Conservation (phyloP, 257 asterid species). For the Solanum chiquidenum region DNA sequence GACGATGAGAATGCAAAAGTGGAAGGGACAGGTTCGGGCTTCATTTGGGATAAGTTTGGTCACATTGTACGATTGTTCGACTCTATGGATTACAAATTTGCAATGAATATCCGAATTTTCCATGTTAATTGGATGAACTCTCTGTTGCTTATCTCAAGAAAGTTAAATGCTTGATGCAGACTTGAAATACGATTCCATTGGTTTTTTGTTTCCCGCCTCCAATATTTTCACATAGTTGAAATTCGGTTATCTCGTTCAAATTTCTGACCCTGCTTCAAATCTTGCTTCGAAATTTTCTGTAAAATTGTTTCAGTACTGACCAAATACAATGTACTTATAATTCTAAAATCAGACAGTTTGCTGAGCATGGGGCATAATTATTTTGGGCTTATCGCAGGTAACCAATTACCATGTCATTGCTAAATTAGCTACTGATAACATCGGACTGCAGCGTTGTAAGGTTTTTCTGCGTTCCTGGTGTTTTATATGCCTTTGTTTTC, state of each 20-base stretch:
- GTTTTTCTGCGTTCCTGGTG: constrained; percentile 28
- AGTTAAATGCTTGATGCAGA: background rate
- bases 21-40: constrained; percentile 93
- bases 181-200: background rate
- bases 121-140: background rate
- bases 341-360: background rate
- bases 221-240: background rate
- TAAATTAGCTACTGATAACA: constrained; percentile 58
- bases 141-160: background rate
- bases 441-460: constrained; percentile 83
- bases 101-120: background rate
- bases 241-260: background rate
- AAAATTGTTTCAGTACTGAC: background rate
- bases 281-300: background rate
- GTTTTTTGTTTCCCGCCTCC: background rate
- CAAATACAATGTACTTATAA: background rate
- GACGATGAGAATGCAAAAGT: constrained; percentile 52
- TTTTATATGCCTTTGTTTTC: background rate
- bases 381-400: constrained; percentile 34
- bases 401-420: constrained; percentile 85
- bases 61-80: constrained; percentile 55
- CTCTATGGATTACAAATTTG: background rate
- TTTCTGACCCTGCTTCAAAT: background rate
- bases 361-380: background rate
- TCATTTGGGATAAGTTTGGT: constrained; percentile 85